A percentile compares a stretch with the other conserved stretches of the same genome.
Evolutionary conservation across 2,329 filamentous ascomycete species (phyloP).

Genomic region (Keithomyces neogunnii): DNA sequence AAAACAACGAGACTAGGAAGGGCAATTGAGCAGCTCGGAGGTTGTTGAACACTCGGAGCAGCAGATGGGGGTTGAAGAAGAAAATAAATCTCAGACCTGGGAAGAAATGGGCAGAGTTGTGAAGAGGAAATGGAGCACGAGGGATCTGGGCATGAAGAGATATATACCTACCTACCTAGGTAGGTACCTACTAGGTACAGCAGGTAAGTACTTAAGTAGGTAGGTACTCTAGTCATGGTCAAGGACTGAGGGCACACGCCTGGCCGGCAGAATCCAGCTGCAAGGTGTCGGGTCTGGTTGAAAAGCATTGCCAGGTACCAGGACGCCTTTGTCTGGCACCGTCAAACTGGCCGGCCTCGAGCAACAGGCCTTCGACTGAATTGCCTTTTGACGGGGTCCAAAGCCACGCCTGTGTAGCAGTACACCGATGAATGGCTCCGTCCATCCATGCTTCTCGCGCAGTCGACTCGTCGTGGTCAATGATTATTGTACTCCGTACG

Average conservation of each 20-base stretch:
- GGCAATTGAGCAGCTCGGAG: conserved; percentile 2
- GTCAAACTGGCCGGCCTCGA: too few relatives aligned
- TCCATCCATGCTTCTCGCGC: too few relatives aligned
- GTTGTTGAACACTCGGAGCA: conserved; percentile 6
- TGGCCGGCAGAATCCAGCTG: background rate
- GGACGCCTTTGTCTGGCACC: too few relatives aligned
- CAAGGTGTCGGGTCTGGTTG: background rate
- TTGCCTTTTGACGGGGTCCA: background rate
- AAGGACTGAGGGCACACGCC: background rate
- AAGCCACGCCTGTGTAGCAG: background rate
- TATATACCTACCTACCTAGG: conserved; percentile 9
- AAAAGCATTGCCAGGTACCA: too few relatives aligned
- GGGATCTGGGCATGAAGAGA: conserved; percentile 11
- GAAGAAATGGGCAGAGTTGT: background rate
- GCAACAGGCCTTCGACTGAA: background rate
- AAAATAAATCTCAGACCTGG: background rate
- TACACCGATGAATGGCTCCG: too few relatives aligned
- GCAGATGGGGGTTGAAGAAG: background rate
- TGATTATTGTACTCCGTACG: too few relatives aligned
- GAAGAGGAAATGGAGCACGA: conserved; percentile 10
- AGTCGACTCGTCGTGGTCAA: too few relatives aligned
- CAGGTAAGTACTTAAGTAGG: too few relatives aligned
- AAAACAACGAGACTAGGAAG: conserved; percentile 21
- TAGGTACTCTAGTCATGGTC: too few relatives aligned
- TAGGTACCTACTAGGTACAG: background rate